Percentiles rank a stretch among this genome's conserved stretches.
phyloP scores from a whole-genome alignment of 176 grass and related monocot genomes.

The Eragrostis nindensis region DNA sequence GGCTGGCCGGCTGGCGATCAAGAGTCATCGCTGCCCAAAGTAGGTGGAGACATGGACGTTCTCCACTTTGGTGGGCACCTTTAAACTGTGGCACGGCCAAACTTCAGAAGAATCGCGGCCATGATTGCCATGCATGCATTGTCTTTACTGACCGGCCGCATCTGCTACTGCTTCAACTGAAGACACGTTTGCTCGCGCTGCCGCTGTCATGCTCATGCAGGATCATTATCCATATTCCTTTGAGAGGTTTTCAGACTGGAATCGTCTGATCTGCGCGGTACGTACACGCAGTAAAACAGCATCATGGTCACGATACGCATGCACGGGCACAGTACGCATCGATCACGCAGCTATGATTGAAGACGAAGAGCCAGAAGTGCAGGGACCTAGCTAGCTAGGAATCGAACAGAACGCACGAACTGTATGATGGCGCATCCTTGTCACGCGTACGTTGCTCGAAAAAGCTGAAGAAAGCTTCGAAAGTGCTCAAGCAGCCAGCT shows the following conservation, averaged over 20 bases:
- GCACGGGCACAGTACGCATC: too few species aligned
- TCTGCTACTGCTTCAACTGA: neutral
- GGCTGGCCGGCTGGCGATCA: neutral
- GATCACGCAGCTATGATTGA: neutral
- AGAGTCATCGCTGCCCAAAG: slow-evolving; percentile 30
- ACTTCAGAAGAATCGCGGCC: neutral
- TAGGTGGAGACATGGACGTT: slow-evolving; percentile 13
- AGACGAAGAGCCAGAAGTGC: neutral
- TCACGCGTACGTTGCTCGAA: slow-evolving; percentile 21
- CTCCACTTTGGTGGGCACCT: neutral
- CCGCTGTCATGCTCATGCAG: neutral
- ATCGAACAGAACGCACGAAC: slow-evolving; percentile 16
- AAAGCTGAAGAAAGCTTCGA: slow-evolving; percentile 15
- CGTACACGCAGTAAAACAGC: neutral
- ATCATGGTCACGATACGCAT: neutral
- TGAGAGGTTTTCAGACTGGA: neutral
- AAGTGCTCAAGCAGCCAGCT: neutral
- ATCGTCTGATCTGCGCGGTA: neutral
- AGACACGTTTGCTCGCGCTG: neutral
- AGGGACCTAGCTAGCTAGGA: too few species aligned
- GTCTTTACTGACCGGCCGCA: neutral
- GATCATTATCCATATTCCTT: neutral
- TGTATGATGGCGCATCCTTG: slow-evolving; percentile 40
- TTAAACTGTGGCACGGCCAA: neutral
- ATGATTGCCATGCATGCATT: neutral